Evolutionary conservation across 1,139 yeast species (phyloP).

Genomic region (Blastobotrys persicus): DNA sequence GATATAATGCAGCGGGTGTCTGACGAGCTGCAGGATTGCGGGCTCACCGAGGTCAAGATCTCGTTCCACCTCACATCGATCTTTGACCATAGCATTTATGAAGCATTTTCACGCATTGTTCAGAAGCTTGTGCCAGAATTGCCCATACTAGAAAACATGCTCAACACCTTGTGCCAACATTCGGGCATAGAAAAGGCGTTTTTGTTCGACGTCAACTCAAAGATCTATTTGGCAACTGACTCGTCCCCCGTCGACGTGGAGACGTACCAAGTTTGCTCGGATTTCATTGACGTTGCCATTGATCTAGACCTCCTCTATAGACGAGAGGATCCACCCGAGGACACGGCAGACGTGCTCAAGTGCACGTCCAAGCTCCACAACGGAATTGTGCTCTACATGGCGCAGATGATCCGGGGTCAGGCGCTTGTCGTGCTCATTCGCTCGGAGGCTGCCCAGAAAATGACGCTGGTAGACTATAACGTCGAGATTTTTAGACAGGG

Average conservation of each 20-base stretch:
- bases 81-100: constrained; percentile 93
- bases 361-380: constrained; percentile 76
- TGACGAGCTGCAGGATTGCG: constrained; percentile 85
- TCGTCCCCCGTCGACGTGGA: constrained; percentile 94
- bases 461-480: constrained; percentile 85
- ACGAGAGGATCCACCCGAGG: constrained; percentile 13
- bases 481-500: constrained; percentile 79
- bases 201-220: constrained; percentile 87
- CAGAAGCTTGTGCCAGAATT: constrained; percentile 88
- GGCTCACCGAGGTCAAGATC: constrained; percentile 86
- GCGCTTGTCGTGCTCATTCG: constrained; percentile 87
- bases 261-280: constrained; percentile 95
- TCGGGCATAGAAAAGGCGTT: constrained; percentile 91
- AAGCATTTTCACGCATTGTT: constrained; percentile 89
- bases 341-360: constrained; percentile 43
- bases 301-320: constrained; percentile 59
- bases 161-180: constrained; percentile 85
- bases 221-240: constrained; percentile 94
- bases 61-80: constrained; percentile 90
- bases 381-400: constrained; percentile 77
- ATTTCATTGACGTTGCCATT: constrained; percentile 89
- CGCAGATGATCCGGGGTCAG: constrained; percentile 89
- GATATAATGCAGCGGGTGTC: constrained; percentile 96
- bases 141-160: constrained; percentile 82
- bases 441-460: constrained; percentile 46